Conservation (phyloP, 208 protist genomes). For the Borovskyia barvae region DNA sequence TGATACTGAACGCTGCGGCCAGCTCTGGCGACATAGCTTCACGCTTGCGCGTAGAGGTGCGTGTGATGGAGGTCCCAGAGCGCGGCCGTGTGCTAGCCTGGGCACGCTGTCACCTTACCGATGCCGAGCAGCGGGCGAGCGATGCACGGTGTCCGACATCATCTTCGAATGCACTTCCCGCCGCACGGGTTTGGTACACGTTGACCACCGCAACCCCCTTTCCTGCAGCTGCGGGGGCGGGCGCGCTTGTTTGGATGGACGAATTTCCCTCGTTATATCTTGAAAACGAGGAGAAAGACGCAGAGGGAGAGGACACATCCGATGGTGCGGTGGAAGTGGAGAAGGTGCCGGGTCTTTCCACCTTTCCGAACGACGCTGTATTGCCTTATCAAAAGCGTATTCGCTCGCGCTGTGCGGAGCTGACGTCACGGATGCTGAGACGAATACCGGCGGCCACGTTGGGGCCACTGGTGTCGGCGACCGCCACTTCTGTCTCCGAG, state of each 20-base stretch:
- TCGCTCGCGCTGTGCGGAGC: slow-evolving; percentile 13
- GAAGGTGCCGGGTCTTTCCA: background rate
- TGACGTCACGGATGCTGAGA: slow-evolving; percentile 12
- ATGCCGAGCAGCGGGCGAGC: background rate
- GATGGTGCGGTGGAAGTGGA: too few relatives aligned
- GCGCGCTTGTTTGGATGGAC: slow-evolving; percentile 21
- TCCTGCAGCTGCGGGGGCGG: slow-evolving; percentile 4
- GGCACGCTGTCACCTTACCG: slow-evolving; percentile 4
- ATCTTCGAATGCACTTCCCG: too few relatives aligned
- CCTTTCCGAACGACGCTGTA: background rate
- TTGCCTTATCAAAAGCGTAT: slow-evolving; percentile 12
- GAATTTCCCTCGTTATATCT: slow-evolving; percentile 3
- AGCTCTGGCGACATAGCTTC: too few relatives aligned
- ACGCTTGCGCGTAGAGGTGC: slow-evolving; percentile 16
- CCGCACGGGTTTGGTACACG: slow-evolving; percentile 36
- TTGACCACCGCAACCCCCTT: slow-evolving; percentile 15
- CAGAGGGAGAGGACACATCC: background rate
- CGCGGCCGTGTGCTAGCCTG: slow-evolving; percentile 27
- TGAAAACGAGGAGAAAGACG: background rate
- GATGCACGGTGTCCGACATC: too few relatives aligned
- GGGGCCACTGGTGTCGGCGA: background rate
- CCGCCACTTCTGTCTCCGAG: background rate
- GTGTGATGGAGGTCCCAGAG: slow-evolving; percentile 29
- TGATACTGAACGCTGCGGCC: too few relatives aligned
- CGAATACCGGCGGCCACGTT: background rate